phyloP scores from a whole-genome alignment of 352 stramenopile species.

The Globisporangium yorkense region DNA sequence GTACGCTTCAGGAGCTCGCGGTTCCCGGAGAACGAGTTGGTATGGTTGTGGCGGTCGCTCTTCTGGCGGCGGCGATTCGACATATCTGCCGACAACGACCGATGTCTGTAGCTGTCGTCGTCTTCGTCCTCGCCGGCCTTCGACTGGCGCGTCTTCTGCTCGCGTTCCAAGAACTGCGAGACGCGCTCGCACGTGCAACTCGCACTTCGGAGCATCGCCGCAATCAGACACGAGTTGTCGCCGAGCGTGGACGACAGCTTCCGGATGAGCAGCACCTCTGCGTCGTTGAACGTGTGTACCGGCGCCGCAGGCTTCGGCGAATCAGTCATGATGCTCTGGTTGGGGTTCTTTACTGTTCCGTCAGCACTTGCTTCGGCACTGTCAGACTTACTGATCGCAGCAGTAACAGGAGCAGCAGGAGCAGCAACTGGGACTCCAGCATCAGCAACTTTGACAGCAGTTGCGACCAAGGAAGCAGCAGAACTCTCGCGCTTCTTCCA shows the following conservation, averaged over 20 bases:
- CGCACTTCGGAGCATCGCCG: conserved; percentile 30
- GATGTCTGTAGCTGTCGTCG: background rate
- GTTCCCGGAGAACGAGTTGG: conserved; percentile 4
- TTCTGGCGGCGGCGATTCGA: conserved; percentile 13
- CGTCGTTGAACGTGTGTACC: conserved; percentile 13
- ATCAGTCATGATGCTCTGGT: background rate
- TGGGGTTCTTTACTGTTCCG: background rate
- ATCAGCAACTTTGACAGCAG: background rate
- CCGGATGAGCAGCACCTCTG: conserved; percentile 39
- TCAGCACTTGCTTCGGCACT: background rate
- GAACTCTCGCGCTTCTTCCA: conserved; percentile 21
- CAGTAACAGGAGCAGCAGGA: background rate
- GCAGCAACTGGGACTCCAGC: background rate
- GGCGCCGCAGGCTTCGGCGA: background rate
- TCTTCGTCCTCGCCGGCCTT: conserved; percentile 1
- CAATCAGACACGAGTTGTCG: conserved; percentile 39
- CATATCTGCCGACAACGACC: conserved; percentile 4
- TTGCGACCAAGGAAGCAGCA: background rate
- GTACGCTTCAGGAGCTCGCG: conserved; percentile 21
- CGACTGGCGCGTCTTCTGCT: conserved; percentile 1
- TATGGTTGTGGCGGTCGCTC: conserved; percentile 14
- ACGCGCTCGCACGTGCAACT: conserved; percentile 28
- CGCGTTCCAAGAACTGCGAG: conserved; percentile 18
- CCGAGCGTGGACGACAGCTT: conserved; percentile 38
- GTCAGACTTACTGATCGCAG: background rate